These are phyloP conservation scores for Puccinia coronata DNA, from an alignment of 1,284 basidiomycete species.

Conservation along the genomic window DNA sequence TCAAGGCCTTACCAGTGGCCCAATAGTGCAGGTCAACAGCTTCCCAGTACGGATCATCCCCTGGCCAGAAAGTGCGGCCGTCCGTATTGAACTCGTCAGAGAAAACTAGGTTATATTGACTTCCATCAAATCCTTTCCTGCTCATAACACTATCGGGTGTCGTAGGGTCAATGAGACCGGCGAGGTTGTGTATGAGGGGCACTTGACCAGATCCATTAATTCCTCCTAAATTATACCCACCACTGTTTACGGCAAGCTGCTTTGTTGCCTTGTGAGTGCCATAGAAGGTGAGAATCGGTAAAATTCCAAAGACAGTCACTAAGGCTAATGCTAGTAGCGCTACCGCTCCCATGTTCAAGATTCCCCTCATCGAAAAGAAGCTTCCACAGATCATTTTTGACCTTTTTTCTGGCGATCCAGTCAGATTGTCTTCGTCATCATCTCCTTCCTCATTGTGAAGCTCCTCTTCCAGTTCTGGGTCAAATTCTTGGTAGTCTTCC, in stretches of 20 bases:
- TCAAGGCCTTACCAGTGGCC: slow-evolving; percentile 62
- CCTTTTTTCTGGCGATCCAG: slow-evolving; percentile 11
- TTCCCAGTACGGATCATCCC: slow-evolving; percentile 62
- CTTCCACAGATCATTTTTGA: neutral
- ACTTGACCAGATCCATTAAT: slow-evolving; percentile 74
- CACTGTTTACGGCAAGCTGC: slow-evolving; percentile 39
- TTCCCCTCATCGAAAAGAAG: slow-evolving; percentile 41
- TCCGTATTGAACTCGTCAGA: slow-evolving; percentile 68
- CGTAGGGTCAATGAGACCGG: slow-evolving; percentile 73
- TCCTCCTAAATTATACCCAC: slow-evolving; percentile 68
- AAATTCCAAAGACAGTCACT: slow-evolving; percentile 32
- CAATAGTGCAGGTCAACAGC: slow-evolving; percentile 73
- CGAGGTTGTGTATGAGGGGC: slow-evolving; percentile 66
- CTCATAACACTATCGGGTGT: slow-evolving; percentile 68
- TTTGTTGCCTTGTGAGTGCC: neutral
- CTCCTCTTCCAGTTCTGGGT: slow-evolving; percentile 26
- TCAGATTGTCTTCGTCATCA: slow-evolving; percentile 45
- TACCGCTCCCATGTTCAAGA: slow-evolving; percentile 33
- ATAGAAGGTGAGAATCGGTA: slow-evolving; percentile 28
- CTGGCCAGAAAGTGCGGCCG: slow-evolving; percentile 76
- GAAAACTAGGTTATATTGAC: slow-evolving; percentile 65
- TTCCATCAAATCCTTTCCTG: slow-evolving; percentile 55
- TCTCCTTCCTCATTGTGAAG: slow-evolving; percentile 29
- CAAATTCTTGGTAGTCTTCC: slow-evolving; percentile 41
- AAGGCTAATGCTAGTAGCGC: slow-evolving; percentile 31